Evolutionary conservation across 108 stramenopile species (phyloP).

Genomic region (Schizochytrium sp.): DNA sequence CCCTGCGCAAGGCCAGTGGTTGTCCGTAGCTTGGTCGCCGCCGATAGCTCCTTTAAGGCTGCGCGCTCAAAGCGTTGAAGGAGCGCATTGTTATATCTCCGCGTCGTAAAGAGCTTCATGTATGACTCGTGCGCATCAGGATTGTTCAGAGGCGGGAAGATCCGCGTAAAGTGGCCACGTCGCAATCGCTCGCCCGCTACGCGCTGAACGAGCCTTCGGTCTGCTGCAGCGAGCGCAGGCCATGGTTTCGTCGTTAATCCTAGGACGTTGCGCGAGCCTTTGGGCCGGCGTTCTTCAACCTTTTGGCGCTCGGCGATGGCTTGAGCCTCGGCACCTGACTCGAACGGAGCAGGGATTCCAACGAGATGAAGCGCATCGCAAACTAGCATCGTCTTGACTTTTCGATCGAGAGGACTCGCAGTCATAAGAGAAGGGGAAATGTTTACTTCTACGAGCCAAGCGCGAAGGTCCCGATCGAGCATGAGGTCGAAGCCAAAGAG

Average conservation of each 20-base stretch:
- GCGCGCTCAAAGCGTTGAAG: neutral
- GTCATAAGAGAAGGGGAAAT: slow-evolving; percentile 60
- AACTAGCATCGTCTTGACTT: slow-evolving; percentile 38
- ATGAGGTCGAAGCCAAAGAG: slow-evolving; percentile 34
- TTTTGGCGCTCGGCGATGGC: neutral
- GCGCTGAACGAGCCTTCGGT: neutral
- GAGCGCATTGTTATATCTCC: neutral
- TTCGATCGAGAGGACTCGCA: slow-evolving; percentile 39
- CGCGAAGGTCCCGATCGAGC: neutral
- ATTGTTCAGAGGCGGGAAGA: neutral
- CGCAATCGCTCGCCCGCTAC: neutral
- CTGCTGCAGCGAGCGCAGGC: neutral
- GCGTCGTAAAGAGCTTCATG: neutral
- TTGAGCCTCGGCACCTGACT: neutral
- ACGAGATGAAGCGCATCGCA: slow-evolving; percentile 26
- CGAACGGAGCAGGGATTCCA: neutral
- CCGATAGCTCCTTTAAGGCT: neutral
- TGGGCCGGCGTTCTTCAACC: neutral
- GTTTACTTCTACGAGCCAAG: slow-evolving; percentile 41
- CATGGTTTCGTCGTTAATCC: neutral
- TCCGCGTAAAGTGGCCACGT: neutral
- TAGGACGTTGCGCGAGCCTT: neutral
- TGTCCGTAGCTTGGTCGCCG: neutral
- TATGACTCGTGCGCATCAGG: neutral
- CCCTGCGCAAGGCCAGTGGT: neutral